A percentile compares a stretch with the other conserved stretches of the same genome.
Evolutionary conservation across 345 rosid genomes (phyloP).

Genomic region (Ceriops decandra): DNA sequence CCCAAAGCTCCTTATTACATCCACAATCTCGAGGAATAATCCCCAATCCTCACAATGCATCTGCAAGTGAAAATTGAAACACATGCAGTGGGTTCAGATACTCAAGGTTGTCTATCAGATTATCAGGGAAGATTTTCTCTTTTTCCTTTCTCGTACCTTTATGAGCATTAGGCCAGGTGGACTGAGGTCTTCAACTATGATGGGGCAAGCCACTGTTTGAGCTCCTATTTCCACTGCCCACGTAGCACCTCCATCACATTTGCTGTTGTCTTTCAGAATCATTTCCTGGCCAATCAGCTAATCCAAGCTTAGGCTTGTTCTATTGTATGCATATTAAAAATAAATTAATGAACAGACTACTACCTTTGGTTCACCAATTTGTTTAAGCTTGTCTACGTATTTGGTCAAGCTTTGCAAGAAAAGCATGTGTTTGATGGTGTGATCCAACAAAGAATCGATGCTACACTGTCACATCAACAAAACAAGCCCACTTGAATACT

Average conservation of each 20-base stretch:
- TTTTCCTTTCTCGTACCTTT: conserved; percentile 46
- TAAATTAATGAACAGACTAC: neutral
- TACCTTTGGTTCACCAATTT: conserved; percentile 64
- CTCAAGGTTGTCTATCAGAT: neutral
- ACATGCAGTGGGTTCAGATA: neutral
- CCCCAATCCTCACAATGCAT: conserved; percentile 77
- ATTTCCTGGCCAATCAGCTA: conserved; percentile 40
- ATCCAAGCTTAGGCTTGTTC: conserved; percentile 5
- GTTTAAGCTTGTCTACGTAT: conserved; percentile 72
- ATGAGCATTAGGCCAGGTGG: conserved; percentile 78
- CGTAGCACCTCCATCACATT: conserved; percentile 45
- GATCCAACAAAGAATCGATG: conserved; percentile 76
- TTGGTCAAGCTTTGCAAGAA: conserved; percentile 85
- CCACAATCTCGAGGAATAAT: conserved; percentile 78
- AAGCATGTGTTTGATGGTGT: conserved; percentile 75
- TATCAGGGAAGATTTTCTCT: neutral
- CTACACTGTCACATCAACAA: conserved; percentile 55
- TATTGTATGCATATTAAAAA: neutral
- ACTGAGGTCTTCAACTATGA: conserved; percentile 73
- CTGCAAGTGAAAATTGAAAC: conserved; percentile 30
- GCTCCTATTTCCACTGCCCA: conserved; percentile 91
- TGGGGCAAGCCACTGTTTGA: conserved; percentile 61
- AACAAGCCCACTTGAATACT: conserved; percentile 13
- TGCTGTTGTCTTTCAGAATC: conserved; percentile 29
- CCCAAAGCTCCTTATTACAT: conserved; percentile 63